Conservation (phyloP, 2,329 filamentous ascomycete genomes). For the Hawksworthiomyces lignivorus region DNA sequence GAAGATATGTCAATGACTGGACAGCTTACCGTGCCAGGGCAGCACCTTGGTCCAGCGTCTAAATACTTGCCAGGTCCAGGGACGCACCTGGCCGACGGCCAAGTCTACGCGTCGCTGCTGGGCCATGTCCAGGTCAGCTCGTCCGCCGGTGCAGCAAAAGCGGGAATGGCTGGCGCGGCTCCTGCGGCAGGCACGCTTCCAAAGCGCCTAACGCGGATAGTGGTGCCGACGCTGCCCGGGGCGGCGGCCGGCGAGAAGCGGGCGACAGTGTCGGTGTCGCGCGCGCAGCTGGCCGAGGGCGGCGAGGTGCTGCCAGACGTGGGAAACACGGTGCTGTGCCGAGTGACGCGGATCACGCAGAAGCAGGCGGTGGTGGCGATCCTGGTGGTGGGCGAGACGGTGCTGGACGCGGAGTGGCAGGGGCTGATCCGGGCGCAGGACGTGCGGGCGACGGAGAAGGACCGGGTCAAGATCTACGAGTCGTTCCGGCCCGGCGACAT, state of each 20-base stretch:
- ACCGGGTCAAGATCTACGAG: conserved; percentile 84
- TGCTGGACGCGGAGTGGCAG: conserved; percentile 73
- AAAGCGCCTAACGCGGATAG: conserved; percentile 53
- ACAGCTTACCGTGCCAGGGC: conserved; percentile 67
- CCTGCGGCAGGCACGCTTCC: conserved; percentile 29
- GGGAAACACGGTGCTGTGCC: conserved; percentile 70
- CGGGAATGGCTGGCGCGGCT: neutral
- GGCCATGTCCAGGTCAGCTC: conserved; percentile 56
- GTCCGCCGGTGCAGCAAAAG: conserved; percentile 16
- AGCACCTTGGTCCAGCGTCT: conserved; percentile 61
- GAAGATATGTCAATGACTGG: conserved; percentile 2
- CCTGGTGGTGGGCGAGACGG: conserved; percentile 66
- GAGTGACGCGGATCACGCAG: conserved; percentile 77
- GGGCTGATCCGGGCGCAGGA: conserved; percentile 83
- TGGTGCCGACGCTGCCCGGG: conserved; percentile 29
- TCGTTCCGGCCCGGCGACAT: conserved; percentile 90
- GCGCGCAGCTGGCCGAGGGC: conserved; percentile 27
- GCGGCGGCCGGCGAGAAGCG: conserved; percentile 33
- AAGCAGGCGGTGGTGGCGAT: conserved; percentile 82
- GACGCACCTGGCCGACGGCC: conserved; percentile 70
- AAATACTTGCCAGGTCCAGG: conserved; percentile 70
- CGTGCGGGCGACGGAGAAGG: conserved; percentile 90
- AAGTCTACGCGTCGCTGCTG: conserved; percentile 75
- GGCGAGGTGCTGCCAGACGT: conserved; percentile 72
- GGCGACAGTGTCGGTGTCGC: conserved; percentile 49